A percentile compares a stretch with the other conserved stretches of the same genome.
Evolutionary conservation across 208 protist species (phyloP).

Genomic region (Trypanosoma theileri): DNA sequence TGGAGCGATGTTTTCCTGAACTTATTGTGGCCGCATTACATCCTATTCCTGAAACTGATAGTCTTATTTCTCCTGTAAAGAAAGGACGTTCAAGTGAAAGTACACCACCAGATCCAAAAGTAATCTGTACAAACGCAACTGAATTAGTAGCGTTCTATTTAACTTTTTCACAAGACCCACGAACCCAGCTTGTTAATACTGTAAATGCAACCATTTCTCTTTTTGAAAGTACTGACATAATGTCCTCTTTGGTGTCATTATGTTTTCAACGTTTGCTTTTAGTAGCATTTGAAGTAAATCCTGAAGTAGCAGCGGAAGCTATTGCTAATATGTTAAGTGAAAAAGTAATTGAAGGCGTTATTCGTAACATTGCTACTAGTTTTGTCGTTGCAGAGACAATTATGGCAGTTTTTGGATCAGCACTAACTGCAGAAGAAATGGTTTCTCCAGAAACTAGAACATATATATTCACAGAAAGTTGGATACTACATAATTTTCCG

Average conservation of each 20-base stretch:
- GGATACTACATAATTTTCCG: slow-evolving; percentile 45
- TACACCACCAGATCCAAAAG: background rate
- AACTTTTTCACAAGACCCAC: background rate
- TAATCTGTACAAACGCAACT: slow-evolving; percentile 26
- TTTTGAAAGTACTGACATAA: slow-evolving; percentile 11
- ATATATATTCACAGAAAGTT: slow-evolving; percentile 49
- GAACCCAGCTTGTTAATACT: slow-evolving; percentile 17
- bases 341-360: slow-evolving; percentile 35
- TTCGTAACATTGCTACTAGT: slow-evolving; percentile 42
- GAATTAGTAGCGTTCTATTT: slow-evolving; percentile 43
- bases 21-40: slow-evolving; percentile 24
- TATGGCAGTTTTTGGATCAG: slow-evolving; percentile 63
- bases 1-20: slow-evolving; percentile 32
- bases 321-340: slow-evolving; percentile 43
- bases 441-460: slow-evolving; percentile 43
- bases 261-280: slow-evolving; percentile 61
- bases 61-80: background rate
- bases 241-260: slow-evolving; percentile 33
- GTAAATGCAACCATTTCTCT: slow-evolving; percentile 25
- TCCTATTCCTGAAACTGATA: background rate
- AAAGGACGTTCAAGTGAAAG: background rate
- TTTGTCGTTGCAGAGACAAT: slow-evolving; percentile 62
- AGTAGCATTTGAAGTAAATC: slow-evolving; percentile 61
- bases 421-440: slow-evolving; percentile 38
- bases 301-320: slow-evolving; percentile 41